A percentile compares a stretch with the other conserved stretches of the same genome.
Conservation (phyloP, 1,284 basidiomycete genomes). For the Xerocomus minutiporus region DNA sequence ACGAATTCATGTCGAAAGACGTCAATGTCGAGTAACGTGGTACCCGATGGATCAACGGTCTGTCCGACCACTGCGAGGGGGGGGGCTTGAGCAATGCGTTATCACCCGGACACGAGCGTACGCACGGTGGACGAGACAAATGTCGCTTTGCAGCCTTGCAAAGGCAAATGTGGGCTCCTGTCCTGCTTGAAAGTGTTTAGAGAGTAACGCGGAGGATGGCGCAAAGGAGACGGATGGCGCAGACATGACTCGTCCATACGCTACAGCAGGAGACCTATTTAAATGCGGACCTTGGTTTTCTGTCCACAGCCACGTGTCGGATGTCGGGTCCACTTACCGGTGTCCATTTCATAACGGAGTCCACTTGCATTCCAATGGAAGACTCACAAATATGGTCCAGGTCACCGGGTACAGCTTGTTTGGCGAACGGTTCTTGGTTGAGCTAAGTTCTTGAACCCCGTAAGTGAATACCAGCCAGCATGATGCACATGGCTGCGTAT, state of each 20-base stretch:
- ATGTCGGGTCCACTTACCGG: background rate
- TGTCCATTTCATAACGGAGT: background rate
- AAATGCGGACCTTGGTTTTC: background rate
- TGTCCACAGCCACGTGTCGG: background rate
- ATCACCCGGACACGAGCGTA: background rate
- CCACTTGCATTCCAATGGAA: no score
- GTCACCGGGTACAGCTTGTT: background rate
- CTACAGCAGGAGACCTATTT: background rate
- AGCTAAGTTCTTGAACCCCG: background rate
- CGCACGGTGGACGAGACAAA: constrained; percentile 49
- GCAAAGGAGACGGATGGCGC: constrained; percentile 24
- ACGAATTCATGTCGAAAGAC: constrained; percentile 57
- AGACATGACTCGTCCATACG: constrained; percentile 10
- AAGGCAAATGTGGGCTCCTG: constrained; percentile 40
- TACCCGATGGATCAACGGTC: constrained; percentile 8
- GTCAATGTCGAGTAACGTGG: constrained; percentile 19
- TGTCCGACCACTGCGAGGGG: constrained; percentile 17
- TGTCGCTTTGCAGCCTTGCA: constrained; percentile 41
- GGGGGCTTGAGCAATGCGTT: background rate
- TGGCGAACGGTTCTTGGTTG: background rate
- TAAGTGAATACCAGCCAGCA: background rate
- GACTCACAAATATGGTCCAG: background rate
- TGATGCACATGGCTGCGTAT: background rate
- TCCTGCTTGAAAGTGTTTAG: constrained; percentile 10
- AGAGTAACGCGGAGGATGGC: constrained; percentile 11